phyloP scores from a whole-genome alignment of 768 basidiomycete genomes.

The Chalciporus chontae region DNA sequence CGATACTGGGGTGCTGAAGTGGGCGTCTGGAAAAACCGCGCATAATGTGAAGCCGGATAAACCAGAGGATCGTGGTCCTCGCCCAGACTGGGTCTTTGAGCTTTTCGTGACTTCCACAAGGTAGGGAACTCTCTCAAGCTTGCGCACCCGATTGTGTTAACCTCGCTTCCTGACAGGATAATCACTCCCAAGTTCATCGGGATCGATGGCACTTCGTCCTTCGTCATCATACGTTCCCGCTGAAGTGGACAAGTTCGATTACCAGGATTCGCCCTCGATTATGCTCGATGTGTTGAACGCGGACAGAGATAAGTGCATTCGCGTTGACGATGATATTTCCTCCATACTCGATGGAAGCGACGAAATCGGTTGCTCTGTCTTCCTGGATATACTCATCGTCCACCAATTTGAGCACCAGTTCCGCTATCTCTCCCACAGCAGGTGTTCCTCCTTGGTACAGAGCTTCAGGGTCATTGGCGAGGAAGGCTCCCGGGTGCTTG shows the following conservation, averaged over 20 bases:
- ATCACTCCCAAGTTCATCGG: not conserved
- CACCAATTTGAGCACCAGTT: not conserved
- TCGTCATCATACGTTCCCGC: too few relatives aligned
- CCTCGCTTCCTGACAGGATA: too few relatives aligned
- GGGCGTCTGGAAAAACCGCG: too few relatives aligned
- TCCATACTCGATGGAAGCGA: not conserved
- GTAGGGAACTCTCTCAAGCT: too few relatives aligned
- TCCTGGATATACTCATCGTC: not conserved
- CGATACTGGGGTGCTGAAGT: too few relatives aligned
- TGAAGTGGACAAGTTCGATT: too few relatives aligned
- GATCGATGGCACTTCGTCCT: not conserved
- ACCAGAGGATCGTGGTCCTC: too few relatives aligned
- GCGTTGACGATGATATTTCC: not conserved
- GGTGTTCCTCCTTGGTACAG: not conserved
- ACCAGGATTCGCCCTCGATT: not conserved
- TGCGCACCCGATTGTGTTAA: too few relatives aligned
- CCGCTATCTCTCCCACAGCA: not conserved
- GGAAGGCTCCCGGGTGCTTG: not conserved
- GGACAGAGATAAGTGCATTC: too few relatives aligned
- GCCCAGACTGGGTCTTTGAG: too few relatives aligned
- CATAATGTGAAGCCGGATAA: too few relatives aligned
- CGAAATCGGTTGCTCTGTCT: not conserved
- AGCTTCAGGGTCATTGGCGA: not conserved
- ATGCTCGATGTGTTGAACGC: not conserved
- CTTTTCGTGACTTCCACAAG: too few relatives aligned